phyloP scores from a whole-genome alignment of 345 rosid species.

The Erysimum cheiranthoides region DNA sequence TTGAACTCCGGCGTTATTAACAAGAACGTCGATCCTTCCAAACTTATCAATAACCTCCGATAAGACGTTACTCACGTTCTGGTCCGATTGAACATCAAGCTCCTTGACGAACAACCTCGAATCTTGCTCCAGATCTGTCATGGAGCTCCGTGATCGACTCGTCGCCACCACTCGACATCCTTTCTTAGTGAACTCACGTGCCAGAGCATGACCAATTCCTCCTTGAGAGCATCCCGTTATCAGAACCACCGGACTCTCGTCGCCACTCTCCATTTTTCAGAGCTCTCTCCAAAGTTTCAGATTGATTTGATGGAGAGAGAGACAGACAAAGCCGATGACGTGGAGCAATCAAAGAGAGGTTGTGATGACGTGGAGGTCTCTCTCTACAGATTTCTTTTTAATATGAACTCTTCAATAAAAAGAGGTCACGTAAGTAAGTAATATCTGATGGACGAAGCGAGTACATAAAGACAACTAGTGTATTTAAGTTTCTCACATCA shows the following conservation, averaged over 20 bases:
- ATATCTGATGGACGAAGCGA: no score
- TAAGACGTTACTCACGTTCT: slow-evolving; percentile 55
- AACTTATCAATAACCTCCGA: slow-evolving; percentile 62
- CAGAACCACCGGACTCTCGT: slow-evolving; percentile 62
- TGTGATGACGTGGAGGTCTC: no score
- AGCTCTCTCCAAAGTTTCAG: neutral
- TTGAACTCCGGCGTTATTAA: slow-evolving; percentile 83
- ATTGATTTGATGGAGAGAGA: no score
- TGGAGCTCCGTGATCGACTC: slow-evolving; percentile 60
- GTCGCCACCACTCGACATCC: slow-evolving; percentile 80
- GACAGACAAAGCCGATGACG: no score
- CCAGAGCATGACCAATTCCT: slow-evolving; percentile 88
- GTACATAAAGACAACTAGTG: no score
- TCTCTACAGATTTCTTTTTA: no score
- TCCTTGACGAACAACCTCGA: slow-evolving; percentile 67
- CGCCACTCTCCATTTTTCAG: slow-evolving; percentile 46
- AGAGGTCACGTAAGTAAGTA: no score
- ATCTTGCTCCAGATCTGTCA: slow-evolving; percentile 74
- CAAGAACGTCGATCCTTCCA: slow-evolving; percentile 77
- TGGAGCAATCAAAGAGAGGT: no score
- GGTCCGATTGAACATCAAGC: slow-evolving; percentile 76
- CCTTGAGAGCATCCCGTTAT: slow-evolving; percentile 85
- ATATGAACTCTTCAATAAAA: no score
- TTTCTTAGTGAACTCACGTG: slow-evolving; percentile 68
- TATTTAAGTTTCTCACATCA: neutral